These are phyloP conservation scores for Chaetomium strumarium DNA, from an alignment of 2,329 filamentous ascomycete genomes.

Conservation along the genomic window DNA sequence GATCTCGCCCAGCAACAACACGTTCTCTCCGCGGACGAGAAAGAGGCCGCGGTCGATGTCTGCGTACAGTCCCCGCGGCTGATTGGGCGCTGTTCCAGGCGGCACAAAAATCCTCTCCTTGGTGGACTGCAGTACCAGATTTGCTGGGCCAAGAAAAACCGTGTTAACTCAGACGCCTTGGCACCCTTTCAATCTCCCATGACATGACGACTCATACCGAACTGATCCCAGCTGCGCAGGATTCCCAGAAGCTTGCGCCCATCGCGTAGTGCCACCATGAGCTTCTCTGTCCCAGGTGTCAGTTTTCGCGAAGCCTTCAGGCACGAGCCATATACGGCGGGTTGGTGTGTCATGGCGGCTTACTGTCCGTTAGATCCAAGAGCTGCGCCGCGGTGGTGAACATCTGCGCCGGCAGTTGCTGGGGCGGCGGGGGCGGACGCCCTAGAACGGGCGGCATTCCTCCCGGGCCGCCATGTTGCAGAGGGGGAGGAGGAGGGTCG, in stretches of 20 bases:
- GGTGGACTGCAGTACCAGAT: slow-evolving; percentile 90
- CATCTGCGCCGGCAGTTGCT: slow-evolving; percentile 85
- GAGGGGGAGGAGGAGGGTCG: slow-evolving; percentile 24
- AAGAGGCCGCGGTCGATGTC: slow-evolving; percentile 84
- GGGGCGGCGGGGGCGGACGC: slow-evolving; percentile 37
- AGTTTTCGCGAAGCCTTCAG: slow-evolving; percentile 15
- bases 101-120: slow-evolving; percentile 77
- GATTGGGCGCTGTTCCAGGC: slow-evolving; percentile 37
- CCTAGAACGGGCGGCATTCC: slow-evolving; percentile 22
- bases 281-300: slow-evolving; percentile 64
- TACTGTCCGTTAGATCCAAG: slow-evolving; percentile 95
- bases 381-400: slow-evolving; percentile 97
- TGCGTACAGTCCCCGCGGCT: slow-evolving; percentile 59
- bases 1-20: slow-evolving; percentile 91
- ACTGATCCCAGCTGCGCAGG: slow-evolving; percentile 94
- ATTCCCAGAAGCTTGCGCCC: slow-evolving; percentile 92
- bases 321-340: background rate
- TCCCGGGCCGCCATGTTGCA: slow-evolving; percentile 17
- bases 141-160: slow-evolving; percentile 53
- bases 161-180: slow-evolving; percentile 23
- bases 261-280: slow-evolving; percentile 85
- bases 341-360: slow-evolving; percentile 31
- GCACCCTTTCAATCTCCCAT: background rate
- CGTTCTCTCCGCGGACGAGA: slow-evolving; percentile 91
- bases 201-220: slow-evolving; percentile 55